These are phyloP conservation scores for Zea luxurians DNA, from an alignment of 176 grass and related monocot genomes.

Conservation along the genomic window DNA sequence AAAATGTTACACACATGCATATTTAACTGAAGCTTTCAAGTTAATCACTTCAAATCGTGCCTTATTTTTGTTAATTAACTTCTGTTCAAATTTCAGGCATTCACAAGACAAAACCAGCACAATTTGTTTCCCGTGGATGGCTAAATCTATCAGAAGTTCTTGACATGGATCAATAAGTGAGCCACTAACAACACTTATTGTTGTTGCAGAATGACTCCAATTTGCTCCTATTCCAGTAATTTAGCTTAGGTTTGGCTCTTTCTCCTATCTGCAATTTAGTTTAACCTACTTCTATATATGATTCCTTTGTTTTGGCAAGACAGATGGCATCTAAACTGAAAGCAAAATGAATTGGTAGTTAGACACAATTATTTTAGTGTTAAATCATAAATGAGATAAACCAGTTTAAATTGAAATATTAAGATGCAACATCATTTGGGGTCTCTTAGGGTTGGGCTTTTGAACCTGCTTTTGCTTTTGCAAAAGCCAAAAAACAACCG, in stretches of 20 bases:
- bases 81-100: conserved; percentile 3
- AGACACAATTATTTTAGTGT: neutral
- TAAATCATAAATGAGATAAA: neutral
- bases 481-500: too few relatives aligned
- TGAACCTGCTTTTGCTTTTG: too few relatives aligned
- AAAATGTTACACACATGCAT: neutral
- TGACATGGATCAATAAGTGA: neutral
- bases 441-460: too few relatives aligned
- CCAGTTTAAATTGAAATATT: neutral
- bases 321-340: neutral
- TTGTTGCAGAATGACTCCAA: neutral
- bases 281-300: neutral
- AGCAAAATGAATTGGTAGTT: neutral
- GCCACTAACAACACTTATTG: neutral
- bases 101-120: neutral
- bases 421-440: neutral
- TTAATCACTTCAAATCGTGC: neutral
- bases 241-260: neutral
- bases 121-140: neutral
- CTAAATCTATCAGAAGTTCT: neutral
- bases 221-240: neutral
- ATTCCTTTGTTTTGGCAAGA: neutral
- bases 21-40: neutral
- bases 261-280: neutral
- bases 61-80: neutral